phyloP scores from a whole-genome alignment of 306 rosid species.

The Alnus rubra region DNA sequence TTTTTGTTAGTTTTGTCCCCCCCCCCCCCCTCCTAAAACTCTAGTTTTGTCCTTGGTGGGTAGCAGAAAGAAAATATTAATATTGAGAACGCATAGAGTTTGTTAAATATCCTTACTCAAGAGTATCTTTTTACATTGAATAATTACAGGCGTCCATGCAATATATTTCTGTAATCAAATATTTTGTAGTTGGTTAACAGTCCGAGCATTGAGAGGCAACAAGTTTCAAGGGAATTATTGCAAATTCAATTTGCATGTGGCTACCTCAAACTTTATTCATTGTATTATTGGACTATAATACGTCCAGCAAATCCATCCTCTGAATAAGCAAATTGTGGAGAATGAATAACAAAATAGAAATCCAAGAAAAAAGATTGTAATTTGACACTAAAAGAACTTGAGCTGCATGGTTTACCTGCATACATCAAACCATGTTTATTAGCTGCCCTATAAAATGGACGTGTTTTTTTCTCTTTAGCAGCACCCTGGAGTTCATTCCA shows the following conservation, averaged over 20 bases:
- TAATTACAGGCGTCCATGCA: not conserved
- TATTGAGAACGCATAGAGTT: conserved; percentile 2
- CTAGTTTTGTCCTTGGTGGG: not conserved
- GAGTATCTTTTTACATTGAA: conserved; percentile 4
- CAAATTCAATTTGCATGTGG: not conserved
- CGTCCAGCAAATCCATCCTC: conserved; percentile 14
- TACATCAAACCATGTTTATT: conserved; percentile 76
- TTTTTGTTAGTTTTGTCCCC: too few species aligned
- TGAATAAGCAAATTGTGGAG: not conserved
- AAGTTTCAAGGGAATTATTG: not conserved
- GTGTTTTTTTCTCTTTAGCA: conserved; percentile 61
- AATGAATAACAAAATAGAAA: not conserved
- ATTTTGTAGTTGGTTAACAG: conserved; percentile 13
- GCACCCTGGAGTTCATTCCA: conserved; percentile 84
- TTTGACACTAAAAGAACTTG: conserved; percentile 12
- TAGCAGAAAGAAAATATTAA: not conserved
- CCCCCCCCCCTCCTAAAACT: too few species aligned
- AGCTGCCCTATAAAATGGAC: conserved; percentile 82
- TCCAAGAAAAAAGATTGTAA: conserved; percentile 22
- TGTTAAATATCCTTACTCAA: not conserved
- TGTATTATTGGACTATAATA: conserved; percentile 1
- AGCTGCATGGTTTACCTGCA: conserved; percentile 67
- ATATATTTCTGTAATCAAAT: not conserved
- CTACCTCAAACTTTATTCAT: conserved; percentile 15
- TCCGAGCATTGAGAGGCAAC: not conserved